Evolutionary conservation across 1,139 yeast species (phyloP).

Genomic region (Candida tunisiensis): DNA sequence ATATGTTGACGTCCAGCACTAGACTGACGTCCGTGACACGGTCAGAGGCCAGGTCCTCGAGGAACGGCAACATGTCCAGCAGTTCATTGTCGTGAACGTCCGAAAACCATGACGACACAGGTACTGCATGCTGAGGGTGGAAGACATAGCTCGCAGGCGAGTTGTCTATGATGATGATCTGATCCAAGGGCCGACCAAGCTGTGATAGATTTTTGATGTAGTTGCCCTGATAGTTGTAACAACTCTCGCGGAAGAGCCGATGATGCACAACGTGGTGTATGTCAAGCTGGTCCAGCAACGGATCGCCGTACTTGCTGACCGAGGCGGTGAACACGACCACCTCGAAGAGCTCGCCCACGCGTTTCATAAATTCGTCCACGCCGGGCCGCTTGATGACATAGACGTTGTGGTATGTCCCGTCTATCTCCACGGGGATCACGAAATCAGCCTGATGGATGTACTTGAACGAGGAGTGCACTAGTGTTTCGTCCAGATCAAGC

Average conservation of each 20-base stretch:
- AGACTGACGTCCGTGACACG: conserved; percentile 66
- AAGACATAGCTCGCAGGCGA: conserved; percentile 94
- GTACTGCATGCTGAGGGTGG: conserved; percentile 96
- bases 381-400: conserved; percentile 97
- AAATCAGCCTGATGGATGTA: conserved; percentile 86
- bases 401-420: conserved; percentile 81
- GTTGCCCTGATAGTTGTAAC: conserved; percentile 74
- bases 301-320: conserved; percentile 91
- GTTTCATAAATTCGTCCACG: conserved; percentile 76
- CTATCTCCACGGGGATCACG: conserved; percentile 85
- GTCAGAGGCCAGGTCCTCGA: conserved; percentile 59
- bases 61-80: conserved; percentile 75
- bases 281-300: conserved; percentile 79
- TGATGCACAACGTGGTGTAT: conserved; percentile 62
- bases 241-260: conserved; percentile 77
- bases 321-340: conserved; percentile 96
- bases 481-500: conserved; percentile 86
- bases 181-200: conserved; percentile 79
- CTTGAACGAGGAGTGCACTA: conserved; percentile 91
- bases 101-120: conserved; percentile 97
- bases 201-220: conserved; percentile 87
- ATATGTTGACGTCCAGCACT: conserved; percentile 43
- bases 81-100: conserved; percentile 95
- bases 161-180: conserved; percentile 81
- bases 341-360: conserved; percentile 77